Evolutionary conservation across 2,329 filamentous ascomycete species (phyloP).

Genomic region (Aspergillus versicolor): DNA sequence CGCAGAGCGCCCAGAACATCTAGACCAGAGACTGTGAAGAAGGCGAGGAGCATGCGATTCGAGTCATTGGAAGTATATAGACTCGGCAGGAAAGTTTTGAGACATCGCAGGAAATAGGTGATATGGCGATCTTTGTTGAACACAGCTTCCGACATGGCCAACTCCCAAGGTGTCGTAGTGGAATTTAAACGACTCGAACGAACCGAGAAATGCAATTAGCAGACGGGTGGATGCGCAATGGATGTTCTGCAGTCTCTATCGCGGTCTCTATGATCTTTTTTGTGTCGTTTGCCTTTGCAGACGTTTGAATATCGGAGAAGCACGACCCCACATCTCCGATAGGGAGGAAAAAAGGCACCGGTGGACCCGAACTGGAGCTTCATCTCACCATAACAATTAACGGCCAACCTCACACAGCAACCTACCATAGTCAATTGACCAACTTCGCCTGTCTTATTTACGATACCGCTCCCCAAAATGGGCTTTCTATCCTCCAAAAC

Average conservation of each 20-base stretch:
- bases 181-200: neutral
- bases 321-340: constrained; percentile 21
- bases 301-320: constrained; percentile 6
- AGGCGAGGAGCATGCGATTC: constrained; percentile 83
- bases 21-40: constrained; percentile 82
- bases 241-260: neutral
- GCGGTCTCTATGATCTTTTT: neutral
- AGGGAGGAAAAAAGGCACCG: neutral
- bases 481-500: constrained; percentile 75
- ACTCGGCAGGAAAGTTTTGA: constrained; percentile 75
- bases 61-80: constrained; percentile 87
- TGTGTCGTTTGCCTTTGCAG: neutral
- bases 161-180: neutral
- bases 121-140: constrained; percentile 65
- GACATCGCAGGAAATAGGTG: constrained; percentile 89
- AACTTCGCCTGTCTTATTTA: neutral
- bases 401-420: constrained; percentile 2
- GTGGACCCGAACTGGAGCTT: neutral
- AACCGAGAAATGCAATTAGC: neutral
- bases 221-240: neutral
- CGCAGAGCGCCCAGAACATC: constrained; percentile 71
- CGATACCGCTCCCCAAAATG: constrained; percentile 54
- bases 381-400: neutral
- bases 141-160: constrained; percentile 27
- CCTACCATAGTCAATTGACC: neutral